Conservation (phyloP, 164 flowering plant genomes). For the Magnolia changhungtana region DNA sequence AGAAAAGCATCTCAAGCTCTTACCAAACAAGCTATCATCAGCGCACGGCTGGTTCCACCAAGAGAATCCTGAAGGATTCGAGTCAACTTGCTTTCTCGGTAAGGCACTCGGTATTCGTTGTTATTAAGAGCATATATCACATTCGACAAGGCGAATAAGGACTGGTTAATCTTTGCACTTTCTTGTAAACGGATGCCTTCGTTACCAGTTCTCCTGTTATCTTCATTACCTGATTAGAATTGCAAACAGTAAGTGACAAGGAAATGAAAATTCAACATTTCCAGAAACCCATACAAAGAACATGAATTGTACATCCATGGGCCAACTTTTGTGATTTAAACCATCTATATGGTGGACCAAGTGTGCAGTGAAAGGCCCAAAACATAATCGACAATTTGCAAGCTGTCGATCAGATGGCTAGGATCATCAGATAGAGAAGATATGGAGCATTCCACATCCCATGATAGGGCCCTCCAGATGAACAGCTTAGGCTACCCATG, state of each 20-base stretch:
- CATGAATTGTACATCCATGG: neutral
- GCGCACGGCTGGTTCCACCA: slow-evolving; percentile 74
- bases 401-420: neutral
- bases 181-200: slow-evolving; percentile 89
- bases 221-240: slow-evolving; percentile 71
- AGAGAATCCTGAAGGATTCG: slow-evolving; percentile 94
- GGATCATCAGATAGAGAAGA: neutral
- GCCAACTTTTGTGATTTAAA: neutral
- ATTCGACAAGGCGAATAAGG: slow-evolving; percentile 84
- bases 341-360: too few relatives aligned
- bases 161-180: slow-evolving; percentile 90
- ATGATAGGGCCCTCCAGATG: neutral
- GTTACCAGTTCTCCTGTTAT: slow-evolving; percentile 77
- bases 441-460: neutral
- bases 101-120: slow-evolving; percentile 66
- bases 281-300: too few relatives aligned
- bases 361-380: too few relatives aligned
- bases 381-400: neutral
- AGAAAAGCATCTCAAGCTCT: slow-evolving; percentile 7
- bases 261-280: neutral
- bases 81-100: slow-evolving; percentile 92
- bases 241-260: neutral
- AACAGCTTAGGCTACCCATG: neutral
- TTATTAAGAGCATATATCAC: slow-evolving; percentile 91
- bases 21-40: slow-evolving; percentile 96